phyloP scores from a whole-genome alignment of 768 basidiomycete species.

The Psilocybe tampanensis region DNA sequence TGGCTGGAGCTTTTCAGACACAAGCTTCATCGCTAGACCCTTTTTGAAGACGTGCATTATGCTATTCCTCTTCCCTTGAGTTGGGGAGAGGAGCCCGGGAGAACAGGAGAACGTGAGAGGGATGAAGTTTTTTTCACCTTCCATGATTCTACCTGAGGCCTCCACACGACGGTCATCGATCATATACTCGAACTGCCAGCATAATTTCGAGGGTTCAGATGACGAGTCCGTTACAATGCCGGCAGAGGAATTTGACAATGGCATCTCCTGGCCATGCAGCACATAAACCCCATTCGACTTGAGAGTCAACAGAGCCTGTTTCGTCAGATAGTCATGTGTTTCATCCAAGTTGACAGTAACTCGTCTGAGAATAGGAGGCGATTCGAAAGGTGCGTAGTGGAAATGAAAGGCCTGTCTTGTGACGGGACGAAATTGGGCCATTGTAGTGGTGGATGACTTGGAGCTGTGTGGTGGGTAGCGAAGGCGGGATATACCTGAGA shows the following conservation, averaged over 20 bases:
- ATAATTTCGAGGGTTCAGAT: constrained; percentile 41
- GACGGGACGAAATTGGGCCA: constrained; percentile 68
- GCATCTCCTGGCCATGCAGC: constrained; percentile 69
- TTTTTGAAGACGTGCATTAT: constrained; percentile 77
- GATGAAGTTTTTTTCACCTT: constrained; percentile 72
- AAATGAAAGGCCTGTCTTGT: constrained; percentile 63
- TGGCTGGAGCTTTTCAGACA: constrained; percentile 61
- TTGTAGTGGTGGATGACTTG: constrained; percentile 40
- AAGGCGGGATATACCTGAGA: constrained; percentile 49
- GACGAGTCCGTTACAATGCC: no score
- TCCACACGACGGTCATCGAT: constrained; percentile 62
- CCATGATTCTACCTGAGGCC: constrained; percentile 44
- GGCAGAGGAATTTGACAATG: constrained; percentile 25
- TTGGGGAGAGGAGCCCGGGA: constrained; percentile 62
- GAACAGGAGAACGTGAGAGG: constrained; percentile 79
- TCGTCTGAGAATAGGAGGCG: constrained; percentile 69
- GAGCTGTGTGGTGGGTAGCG: constrained; percentile 27
- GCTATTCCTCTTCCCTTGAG: constrained; percentile 66
- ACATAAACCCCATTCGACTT: constrained; percentile 77
- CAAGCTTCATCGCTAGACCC: constrained; percentile 63
- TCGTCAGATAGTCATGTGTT: constrained; percentile 72
- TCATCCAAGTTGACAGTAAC: constrained; percentile 69
- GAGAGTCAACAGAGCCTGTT: constrained; percentile 70
- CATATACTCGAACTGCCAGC: constrained; percentile 81
- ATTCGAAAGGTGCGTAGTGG: constrained; percentile 71